These are phyloP conservation scores for Sinapis alba DNA, from an alignment of 441 rosid genomes.

Conservation along the genomic window DNA sequence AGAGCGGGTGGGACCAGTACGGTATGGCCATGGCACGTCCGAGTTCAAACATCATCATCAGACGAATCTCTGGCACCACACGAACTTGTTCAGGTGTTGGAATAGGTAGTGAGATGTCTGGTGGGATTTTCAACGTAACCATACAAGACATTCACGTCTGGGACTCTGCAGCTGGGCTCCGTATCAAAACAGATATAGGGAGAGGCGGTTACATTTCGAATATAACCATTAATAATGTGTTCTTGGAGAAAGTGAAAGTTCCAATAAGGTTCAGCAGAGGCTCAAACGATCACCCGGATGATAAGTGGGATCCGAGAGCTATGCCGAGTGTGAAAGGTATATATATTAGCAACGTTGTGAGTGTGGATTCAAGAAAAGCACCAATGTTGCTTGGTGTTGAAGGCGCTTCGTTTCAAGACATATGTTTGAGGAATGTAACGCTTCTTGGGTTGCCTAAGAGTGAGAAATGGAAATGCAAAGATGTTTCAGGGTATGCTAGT, in stretches of 20 bases:
- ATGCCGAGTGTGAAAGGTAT: constrained; percentile 72
- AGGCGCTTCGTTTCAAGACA: constrained; percentile 59
- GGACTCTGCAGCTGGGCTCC: constrained; percentile 89
- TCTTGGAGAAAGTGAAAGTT: constrained; percentile 75
- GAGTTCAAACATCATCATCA: constrained; percentile 71
- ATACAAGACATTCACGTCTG: constrained; percentile 76
- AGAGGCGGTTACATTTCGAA: constrained; percentile 89
- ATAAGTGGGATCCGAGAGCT: constrained; percentile 81
- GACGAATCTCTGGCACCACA: constrained; percentile 88
- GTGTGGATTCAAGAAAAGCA: constrained; percentile 74
- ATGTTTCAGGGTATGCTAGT: constrained; percentile 62
- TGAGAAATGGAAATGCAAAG: constrained; percentile 76
- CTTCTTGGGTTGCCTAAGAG: constrained; percentile 50
- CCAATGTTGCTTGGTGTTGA: constrained; percentile 71
- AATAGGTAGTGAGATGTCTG: constrained; percentile 97
- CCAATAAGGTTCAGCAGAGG: constrained; percentile 86
- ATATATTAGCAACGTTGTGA: constrained; percentile 54
- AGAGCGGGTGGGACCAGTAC: constrained; percentile 99
- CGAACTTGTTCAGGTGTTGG: constrained; percentile 84
- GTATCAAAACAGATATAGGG: constrained; percentile 87
- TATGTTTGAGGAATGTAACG: constrained; percentile 77
- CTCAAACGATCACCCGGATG: constrained; percentile 88
- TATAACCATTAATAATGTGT: constrained; percentile 57
- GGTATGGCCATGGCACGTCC: constrained; percentile 83
- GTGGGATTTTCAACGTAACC: constrained; percentile 74